These are phyloP conservation scores for Claviceps purpurea DNA, from an alignment of 2,329 filamentous ascomycete species.

Conservation along the genomic window DNA sequence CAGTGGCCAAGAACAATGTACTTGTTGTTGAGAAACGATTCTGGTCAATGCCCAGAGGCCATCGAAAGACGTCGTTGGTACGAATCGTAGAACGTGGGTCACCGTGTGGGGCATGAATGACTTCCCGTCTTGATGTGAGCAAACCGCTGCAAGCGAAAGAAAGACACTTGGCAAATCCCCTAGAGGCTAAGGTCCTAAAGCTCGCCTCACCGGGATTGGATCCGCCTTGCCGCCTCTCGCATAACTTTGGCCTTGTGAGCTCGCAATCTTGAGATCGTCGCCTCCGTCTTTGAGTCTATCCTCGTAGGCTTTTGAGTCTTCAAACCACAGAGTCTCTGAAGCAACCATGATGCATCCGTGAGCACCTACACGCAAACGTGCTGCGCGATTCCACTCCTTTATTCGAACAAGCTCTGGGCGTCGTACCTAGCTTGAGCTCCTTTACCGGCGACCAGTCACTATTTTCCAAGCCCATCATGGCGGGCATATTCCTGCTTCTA, in stretches of 20 bases:
- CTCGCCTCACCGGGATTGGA: too few relatives aligned
- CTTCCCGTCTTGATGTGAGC: too few relatives aligned
- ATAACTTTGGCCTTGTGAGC: too few relatives aligned
- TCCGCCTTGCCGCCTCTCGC: too few relatives aligned
- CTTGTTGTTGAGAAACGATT: too few relatives aligned
- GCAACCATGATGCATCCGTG: conserved; percentile 3
- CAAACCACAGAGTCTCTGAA: neutral
- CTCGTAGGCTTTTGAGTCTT: neutral
- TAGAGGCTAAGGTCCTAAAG: too few relatives aligned
- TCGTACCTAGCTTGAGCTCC: neutral
- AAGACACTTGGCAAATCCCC: neutral
- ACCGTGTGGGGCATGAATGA: too few relatives aligned
- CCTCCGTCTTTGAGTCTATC: neutral
- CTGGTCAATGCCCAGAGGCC: too few relatives aligned
- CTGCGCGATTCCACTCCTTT: neutral
- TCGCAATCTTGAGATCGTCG: neutral
- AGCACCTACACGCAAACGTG: neutral
- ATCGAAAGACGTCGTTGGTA: too few relatives aligned
- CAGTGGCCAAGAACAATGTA: too few relatives aligned
- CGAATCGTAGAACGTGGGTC: too few relatives aligned
- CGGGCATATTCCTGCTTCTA: conserved; percentile 26
- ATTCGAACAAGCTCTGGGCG: neutral
- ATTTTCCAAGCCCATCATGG: conserved; percentile 17
- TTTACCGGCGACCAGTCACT: neutral
- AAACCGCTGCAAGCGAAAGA: neutral